Conservation (phyloP, 257 asterid species). For the Nicotiana noctiflora region DNA sequence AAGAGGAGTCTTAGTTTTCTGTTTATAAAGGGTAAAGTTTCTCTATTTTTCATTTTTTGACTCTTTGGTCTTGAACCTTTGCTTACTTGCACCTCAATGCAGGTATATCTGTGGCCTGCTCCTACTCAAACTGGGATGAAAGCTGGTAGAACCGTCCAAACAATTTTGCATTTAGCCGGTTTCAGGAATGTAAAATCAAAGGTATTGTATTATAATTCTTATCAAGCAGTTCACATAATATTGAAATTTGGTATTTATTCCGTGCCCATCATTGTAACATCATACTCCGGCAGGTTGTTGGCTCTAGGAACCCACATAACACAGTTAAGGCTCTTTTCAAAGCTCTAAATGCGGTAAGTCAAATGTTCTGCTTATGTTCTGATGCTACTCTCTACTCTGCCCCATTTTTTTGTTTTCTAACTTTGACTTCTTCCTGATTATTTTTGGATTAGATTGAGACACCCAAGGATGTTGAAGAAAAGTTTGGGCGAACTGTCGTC, state of each 20-base stretch:
- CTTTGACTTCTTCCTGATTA: slow-evolving; percentile 12
- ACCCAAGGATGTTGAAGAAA: slow-evolving; percentile 81
- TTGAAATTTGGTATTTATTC: neutral
- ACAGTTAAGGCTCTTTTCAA: slow-evolving; percentile 88
- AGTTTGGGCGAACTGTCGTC: slow-evolving; percentile 86
- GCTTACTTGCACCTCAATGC: slow-evolving; percentile 14
- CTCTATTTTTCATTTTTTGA: neutral
- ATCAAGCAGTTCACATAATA: neutral
- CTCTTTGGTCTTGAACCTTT: neutral
- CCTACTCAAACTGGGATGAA: slow-evolving; percentile 75
- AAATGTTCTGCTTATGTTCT: slow-evolving; percentile 4
- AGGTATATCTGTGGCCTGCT: slow-evolving; percentile 98
- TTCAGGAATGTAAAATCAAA: slow-evolving; percentile 89
- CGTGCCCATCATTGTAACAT: slow-evolving; percentile 19
- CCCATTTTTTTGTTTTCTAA: neutral
- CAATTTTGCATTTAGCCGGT: slow-evolving; percentile 77
- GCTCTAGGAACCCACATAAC: slow-evolving; percentile 92
- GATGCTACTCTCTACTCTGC: neutral
- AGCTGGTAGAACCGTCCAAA: slow-evolving; percentile 84
- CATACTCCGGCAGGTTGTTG: slow-evolving; percentile 52
- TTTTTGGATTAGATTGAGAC: slow-evolving; percentile 56
- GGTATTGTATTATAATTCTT: slow-evolving; percentile 31
- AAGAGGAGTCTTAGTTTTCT: neutral
- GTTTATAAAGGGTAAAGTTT: neutral
- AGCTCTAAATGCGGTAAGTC: slow-evolving; percentile 81